These are phyloP conservation scores for Boletus fagicola DNA, from an alignment of 768 basidiomycete species.

Conservation along the genomic window DNA sequence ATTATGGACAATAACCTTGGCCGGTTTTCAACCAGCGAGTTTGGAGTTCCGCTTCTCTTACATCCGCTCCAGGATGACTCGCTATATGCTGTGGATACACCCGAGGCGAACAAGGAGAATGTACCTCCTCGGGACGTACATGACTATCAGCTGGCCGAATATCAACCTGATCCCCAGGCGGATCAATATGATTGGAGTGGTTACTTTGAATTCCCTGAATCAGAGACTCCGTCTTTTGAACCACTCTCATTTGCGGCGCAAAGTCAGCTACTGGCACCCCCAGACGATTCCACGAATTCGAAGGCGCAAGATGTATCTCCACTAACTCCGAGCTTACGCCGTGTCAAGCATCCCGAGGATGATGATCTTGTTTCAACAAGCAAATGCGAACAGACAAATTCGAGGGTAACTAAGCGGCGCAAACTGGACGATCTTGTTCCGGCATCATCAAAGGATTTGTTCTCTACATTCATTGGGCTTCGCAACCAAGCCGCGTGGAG, in stretches of 20 bases:
- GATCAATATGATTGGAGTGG: slow-evolving; percentile 22
- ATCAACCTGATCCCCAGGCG: background rate
- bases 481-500: slow-evolving; percentile 18
- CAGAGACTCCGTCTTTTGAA: slow-evolving; percentile 22
- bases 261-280: slow-evolving; percentile 6
- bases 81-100: background rate
- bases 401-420: slow-evolving; percentile 21
- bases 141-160: background rate
- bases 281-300: slow-evolving; percentile 1
- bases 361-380: background rate
- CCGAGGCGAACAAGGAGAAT: slow-evolving; percentile 18
- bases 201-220: slow-evolving; percentile 24
- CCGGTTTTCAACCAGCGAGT: slow-evolving; percentile 5
- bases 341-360: background rate
- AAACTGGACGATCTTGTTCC: slow-evolving; percentile 26
- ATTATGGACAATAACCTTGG: slow-evolving; percentile 8
- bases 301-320: slow-evolving; percentile 2
- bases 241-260: slow-evolving; percentile 28
- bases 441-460: slow-evolving; percentile 26
- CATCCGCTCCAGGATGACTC: slow-evolving; percentile 10
- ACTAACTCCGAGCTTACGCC: slow-evolving; percentile 3
- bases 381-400: background rate
- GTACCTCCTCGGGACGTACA: slow-evolving; percentile 3
- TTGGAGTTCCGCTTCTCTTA: slow-evolving; percentile 3
- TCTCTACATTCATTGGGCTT: slow-evolving; percentile 26